These are phyloP conservation scores for Amoebophrya sp. DNA, from an alignment of 169 alveolate genomes.

Conservation along the genomic window DNA sequence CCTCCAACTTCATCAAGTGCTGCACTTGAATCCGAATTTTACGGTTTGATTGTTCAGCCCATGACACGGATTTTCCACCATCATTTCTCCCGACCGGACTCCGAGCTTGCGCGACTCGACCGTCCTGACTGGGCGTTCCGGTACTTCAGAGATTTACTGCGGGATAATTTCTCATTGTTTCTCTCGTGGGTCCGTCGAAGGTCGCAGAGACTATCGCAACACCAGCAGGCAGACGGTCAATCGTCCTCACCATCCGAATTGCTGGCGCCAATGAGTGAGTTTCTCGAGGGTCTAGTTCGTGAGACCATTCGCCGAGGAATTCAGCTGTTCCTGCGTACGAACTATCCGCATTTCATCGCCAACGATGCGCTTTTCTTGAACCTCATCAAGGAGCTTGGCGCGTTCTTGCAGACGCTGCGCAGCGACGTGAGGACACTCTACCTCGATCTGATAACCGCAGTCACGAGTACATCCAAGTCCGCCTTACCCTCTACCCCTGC, in stretches of 20 bases:
- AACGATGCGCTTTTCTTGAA: neutral
- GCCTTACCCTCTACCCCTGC: too few species aligned
- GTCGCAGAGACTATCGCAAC: neutral
- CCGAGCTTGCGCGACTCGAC: constrained; percentile 5
- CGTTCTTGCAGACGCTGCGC: neutral
- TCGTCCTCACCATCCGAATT: neutral
- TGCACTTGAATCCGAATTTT: neutral
- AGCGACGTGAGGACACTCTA: neutral
- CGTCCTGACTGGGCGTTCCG: constrained; percentile 16
- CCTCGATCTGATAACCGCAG: neutral
- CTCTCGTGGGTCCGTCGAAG: too few species aligned
- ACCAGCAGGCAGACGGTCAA: neutral
- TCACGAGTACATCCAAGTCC: neutral
- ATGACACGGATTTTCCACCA: neutral
- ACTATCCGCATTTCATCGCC: neutral
- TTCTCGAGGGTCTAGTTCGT: neutral
- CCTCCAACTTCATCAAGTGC: neutral
- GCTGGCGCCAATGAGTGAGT: neutral
- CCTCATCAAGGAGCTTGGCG: neutral
- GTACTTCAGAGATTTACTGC: too few species aligned
- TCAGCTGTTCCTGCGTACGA: neutral
- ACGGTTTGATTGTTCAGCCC: neutral
- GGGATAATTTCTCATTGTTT: too few species aligned
- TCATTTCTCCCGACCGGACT: neutral
- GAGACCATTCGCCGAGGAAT: neutral